Conservation (phyloP, 129 eudicot species). For the Centrapalus pauciflorus region DNA sequence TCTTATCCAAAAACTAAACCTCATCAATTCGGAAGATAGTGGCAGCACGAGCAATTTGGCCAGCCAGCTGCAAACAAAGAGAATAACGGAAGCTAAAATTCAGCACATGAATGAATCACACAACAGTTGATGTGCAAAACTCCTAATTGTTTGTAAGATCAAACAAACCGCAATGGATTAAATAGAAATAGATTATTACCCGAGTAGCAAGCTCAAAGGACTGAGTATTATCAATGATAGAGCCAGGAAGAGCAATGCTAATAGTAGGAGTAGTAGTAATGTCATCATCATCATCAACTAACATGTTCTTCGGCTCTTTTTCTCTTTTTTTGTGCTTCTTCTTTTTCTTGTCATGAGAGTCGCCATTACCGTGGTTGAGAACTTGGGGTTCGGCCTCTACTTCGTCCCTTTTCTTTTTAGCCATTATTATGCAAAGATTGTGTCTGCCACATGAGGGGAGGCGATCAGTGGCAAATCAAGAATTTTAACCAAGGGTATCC, state of each 20-base stretch:
- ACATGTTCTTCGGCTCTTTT: slow-evolving; percentile 6
- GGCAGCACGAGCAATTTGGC: slow-evolving; percentile 95
- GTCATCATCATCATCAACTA: slow-evolving; percentile 6
- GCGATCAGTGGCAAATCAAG: no score
- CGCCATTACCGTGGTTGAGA: slow-evolving; percentile 31
- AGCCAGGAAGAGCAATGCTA: slow-evolving; percentile 83
- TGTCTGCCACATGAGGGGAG: no score
- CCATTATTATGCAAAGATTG: slow-evolving; percentile 16
- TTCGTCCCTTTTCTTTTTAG: slow-evolving; percentile 22
- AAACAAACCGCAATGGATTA: neutral
- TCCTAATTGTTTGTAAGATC: neutral
- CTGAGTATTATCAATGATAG: slow-evolving; percentile 80
- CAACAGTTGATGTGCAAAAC: slow-evolving; percentile 26
- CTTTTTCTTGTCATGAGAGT: slow-evolving; percentile 35
- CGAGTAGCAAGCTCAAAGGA: slow-evolving; percentile 90
- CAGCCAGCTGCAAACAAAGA: slow-evolving; percentile 61
- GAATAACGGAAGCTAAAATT: neutral
- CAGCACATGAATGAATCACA: neutral
- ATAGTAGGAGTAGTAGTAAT: slow-evolving; percentile 40
- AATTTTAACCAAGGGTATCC: no score
- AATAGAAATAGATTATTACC: slow-evolving; percentile 26
- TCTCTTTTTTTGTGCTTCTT: slow-evolving; percentile 29
- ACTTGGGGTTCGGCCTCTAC: slow-evolving; percentile 5
- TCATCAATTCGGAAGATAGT: slow-evolving; percentile 87
- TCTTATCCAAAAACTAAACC: slow-evolving; percentile 29